A percentile compares a stretch with the other conserved stretches of the same genome.
Conservation (phyloP, 495 filamentous ascomycete species). For the Penicillium turbatum region DNA sequence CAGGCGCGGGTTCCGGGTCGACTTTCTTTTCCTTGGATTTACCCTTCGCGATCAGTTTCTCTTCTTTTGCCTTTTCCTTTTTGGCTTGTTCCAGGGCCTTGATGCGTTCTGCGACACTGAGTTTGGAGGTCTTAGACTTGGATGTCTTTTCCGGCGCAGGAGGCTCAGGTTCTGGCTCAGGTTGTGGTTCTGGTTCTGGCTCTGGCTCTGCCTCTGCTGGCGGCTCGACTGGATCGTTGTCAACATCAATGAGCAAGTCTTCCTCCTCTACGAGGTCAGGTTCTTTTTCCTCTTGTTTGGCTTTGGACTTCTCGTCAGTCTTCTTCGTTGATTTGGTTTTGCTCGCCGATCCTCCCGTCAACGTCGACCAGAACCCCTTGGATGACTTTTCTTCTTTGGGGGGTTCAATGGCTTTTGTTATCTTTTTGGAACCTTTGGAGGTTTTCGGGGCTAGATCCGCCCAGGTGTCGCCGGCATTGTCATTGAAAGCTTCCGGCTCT, state of each 20-base stretch:
- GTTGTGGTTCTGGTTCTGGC: slow-evolving; percentile 20
- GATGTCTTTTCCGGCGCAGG: slow-evolving; percentile 21
- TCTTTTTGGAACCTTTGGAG: slow-evolving; percentile 28
- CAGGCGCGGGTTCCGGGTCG: slow-evolving; percentile 30
- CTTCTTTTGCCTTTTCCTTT: slow-evolving; percentile 37
- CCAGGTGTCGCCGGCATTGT: slow-evolving; percentile 32
- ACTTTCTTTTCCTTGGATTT: slow-evolving; percentile 24
- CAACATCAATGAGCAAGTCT: slow-evolving; percentile 31
- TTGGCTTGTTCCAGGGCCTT: slow-evolving; percentile 44
- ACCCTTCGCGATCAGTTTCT: slow-evolving; percentile 27
- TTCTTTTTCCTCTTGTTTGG: slow-evolving; percentile 28
- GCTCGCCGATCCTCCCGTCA: slow-evolving; percentile 33
- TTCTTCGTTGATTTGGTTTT: slow-evolving; percentile 31
- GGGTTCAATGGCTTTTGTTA: slow-evolving; percentile 28
- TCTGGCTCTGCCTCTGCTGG: slow-evolving; percentile 26
- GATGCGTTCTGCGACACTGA: slow-evolving; percentile 47
- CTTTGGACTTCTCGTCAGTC: slow-evolving; percentile 24
- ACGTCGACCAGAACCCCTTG: slow-evolving; percentile 46
- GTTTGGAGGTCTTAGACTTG: slow-evolving; percentile 42
- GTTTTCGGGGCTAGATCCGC: slow-evolving; percentile 34
- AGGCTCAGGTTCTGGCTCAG: slow-evolving; percentile 12
- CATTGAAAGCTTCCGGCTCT: slow-evolving; percentile 35
- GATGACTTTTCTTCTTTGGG: slow-evolving; percentile 33
- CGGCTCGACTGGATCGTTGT: slow-evolving; percentile 23
- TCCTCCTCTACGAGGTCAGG: slow-evolving; percentile 17